Base-by-base conservation (phyloP, 176 grass and related monocot genomes). In the sorghum (Sorghum bicolor) region DNA sequence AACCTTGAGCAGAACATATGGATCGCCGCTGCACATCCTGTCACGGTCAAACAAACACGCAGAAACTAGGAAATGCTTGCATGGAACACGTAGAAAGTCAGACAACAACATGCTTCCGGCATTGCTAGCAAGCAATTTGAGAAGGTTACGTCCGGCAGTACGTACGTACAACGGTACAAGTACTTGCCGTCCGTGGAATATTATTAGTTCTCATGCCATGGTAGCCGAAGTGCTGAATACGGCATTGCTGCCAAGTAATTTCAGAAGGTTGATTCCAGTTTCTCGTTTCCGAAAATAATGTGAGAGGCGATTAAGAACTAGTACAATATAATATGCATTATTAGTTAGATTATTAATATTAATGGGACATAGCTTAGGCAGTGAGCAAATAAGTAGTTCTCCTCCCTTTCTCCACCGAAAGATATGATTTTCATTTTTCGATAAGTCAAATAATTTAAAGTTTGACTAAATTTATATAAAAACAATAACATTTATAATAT, bases 21-120 rank as follows among this genome's bases (percentile, higher is more conserved):
- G 69, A 43, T 26, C 25, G 43, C 3, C 3, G 45, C 5, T 33
- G 44, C 72, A 22, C 17, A 22, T 33, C 16, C 72, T 26, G 24
- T 64, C 39, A 65, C 61, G 8, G 58, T 78, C 76, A 78, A 78
- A 30, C 36, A 64, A 64, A 64, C 24, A 52, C 72, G 45, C 28
- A 74, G 45, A 30, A 32, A 50, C 71, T 28, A 47, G 26, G 15
- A 73, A 15, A 43, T 65, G 60, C 25, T 41, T 78, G 8, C 16
- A 30, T 41, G 36, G 39, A 72, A 28, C 38, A 28, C 3, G 58
- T 13, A 62, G 9, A 13, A 28, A 63, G 11, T 28, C 24, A 28
- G 25, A 26, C 8, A 61, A 4, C 53, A 58, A 58, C 22, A 60
- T 60, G n/a, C 22, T 4, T 5, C 20, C 48, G 48, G 17, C 48